Evolutionary conservation across 768 basidiomycete species (phyloP).

Genomic region (Tephrocybe rancida): DNA sequence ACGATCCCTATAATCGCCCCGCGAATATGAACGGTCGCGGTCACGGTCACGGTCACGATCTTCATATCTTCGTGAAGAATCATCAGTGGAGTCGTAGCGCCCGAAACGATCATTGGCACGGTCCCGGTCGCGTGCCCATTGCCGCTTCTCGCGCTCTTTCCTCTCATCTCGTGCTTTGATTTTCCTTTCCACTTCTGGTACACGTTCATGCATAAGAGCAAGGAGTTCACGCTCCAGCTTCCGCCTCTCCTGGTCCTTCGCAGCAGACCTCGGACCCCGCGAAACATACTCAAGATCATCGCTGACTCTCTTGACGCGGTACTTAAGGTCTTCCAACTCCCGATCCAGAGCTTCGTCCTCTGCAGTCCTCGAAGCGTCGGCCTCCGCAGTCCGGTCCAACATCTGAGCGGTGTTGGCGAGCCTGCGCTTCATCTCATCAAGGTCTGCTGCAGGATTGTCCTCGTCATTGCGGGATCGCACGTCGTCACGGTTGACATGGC

Average conservation of each 20-base stretch:
- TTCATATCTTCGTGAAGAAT: slow-evolving; percentile 50
- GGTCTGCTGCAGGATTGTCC: slow-evolving; percentile 61
- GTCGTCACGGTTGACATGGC: slow-evolving; percentile 85
- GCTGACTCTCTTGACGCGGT: slow-evolving; percentile 82
- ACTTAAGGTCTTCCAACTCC: slow-evolving; percentile 85
- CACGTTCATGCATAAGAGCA: slow-evolving; percentile 82
- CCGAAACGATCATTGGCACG: slow-evolving; percentile 81
- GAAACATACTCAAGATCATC: slow-evolving; percentile 91
- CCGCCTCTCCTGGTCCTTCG: slow-evolving; percentile 85
- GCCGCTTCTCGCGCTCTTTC: slow-evolving; percentile 75
- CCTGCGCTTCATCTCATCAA: slow-evolving; percentile 86
- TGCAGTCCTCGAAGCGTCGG: slow-evolving; percentile 57
- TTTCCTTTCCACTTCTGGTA: slow-evolving; percentile 88
- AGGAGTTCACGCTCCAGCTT: slow-evolving; percentile 88
- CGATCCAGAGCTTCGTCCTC: slow-evolving; percentile 93
- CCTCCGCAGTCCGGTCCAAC: slow-evolving; percentile 76
- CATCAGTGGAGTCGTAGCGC: slow-evolving; percentile 57
- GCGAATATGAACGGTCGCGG: slow-evolving; percentile 25
- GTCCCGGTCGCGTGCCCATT: slow-evolving; percentile 81
- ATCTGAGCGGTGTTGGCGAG: slow-evolving; percentile 77
- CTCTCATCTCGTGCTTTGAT: slow-evolving; percentile 79
- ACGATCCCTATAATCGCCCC: slow-evolving; percentile 16
- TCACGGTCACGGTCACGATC: slow-evolving; percentile 36
- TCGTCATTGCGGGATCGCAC: slow-evolving; percentile 77
- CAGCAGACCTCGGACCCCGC: slow-evolving; percentile 67